phyloP scores from a whole-genome alignment of 2,329 filamentous ascomycete species.

The Coniochaeta sp. region DNA sequence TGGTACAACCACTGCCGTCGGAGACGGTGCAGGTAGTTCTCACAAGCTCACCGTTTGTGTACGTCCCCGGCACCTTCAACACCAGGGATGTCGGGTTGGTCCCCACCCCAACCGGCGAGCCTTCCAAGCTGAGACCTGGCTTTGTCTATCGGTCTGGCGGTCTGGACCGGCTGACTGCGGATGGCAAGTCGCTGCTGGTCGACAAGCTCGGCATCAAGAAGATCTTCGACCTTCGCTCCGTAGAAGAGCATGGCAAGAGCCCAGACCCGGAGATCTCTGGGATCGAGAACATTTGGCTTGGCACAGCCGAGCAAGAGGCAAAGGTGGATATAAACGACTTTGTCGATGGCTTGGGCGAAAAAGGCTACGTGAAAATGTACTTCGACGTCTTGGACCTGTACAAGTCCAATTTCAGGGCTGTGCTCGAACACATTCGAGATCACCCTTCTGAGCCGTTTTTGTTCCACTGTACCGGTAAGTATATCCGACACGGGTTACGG shows the following conservation, averaged over 20 bases:
- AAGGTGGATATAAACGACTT: constrained; percentile 31
- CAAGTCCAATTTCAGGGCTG: constrained; percentile 27
- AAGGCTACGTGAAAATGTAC: constrained; percentile 38
- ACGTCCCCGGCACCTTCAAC: constrained; percentile 40
- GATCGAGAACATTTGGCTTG: constrained; percentile 37
- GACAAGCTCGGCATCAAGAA: constrained; percentile 29
- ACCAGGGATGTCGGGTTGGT: constrained; percentile 41
- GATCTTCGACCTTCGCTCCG: constrained; percentile 44
- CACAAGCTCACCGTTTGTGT: constrained; percentile 36
- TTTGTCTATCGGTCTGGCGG: constrained; percentile 40
- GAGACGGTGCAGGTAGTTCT: constrained; percentile 28
- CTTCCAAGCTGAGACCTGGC: constrained; percentile 27
- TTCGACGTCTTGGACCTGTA: constrained; percentile 36
- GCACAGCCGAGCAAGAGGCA: constrained; percentile 26
- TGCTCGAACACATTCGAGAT: constrained; percentile 34
- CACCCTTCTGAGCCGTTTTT: constrained; percentile 34
- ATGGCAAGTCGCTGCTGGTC: constrained; percentile 28
- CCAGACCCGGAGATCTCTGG: constrained; percentile 37
- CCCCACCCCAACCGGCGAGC: constrained; percentile 11
- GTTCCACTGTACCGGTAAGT: constrained; percentile 47
- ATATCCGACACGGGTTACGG: not conserved
- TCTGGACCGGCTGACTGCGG: constrained; percentile 25
- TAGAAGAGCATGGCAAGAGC: constrained; percentile 29
- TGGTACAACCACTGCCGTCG: constrained; percentile 27
- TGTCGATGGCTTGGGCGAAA: constrained; percentile 33